Evolutionary conservation across 805 yeast species (phyloP), one percentile per base, ranked within the genome.

Genomic region (Candida insectalens): DNA sequence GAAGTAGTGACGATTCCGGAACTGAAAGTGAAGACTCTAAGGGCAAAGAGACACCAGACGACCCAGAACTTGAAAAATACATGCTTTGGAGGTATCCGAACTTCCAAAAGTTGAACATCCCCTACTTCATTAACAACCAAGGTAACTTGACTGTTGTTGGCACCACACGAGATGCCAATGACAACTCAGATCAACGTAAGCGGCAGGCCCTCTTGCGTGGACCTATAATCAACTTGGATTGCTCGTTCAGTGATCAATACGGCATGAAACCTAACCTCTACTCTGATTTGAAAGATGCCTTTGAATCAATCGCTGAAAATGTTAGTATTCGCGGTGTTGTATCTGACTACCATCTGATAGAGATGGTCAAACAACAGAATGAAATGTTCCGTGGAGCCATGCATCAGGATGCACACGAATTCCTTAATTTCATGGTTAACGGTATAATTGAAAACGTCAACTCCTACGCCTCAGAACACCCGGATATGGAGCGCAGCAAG

Each of bases 331-430:
- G 71, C 2, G 97, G 97, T 4, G 83, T 92, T 2, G 88, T 85
- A 0, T 82, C 95, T 1, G 96, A 97, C 0, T 62, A 66, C 19
- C 69, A 72, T 44, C 69, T 92, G 32, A 72, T 92, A 29, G 79
- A 75, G 30, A 78, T 79, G 34, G 62, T 89, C 35, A 89, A 85
- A 53, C 71, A 71, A 36, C 88, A 83, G 43, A 92, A 89, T 52
- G 83, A 77, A 45, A 62, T 89, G 47, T 92, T 92, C 55, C 66
- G 95, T 41, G 79, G 85, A 37, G 77, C 83, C 28, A 88, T 87
- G 95, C 98, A 92, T 54, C 98, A 92, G 53, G 98, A 92, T 63
- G 96, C 97, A 4, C 98, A 92, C 57, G 98, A 92, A 59, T 92
- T 92, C 56, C 68, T 88, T 51, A 89, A 88, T 53, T 88, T 83